Percentiles rank a stretch among this genome's conserved stretches.
Conservation (phyloP, 768 basidiomycete genomes). For the Panaeolus papilionaceus region DNA sequence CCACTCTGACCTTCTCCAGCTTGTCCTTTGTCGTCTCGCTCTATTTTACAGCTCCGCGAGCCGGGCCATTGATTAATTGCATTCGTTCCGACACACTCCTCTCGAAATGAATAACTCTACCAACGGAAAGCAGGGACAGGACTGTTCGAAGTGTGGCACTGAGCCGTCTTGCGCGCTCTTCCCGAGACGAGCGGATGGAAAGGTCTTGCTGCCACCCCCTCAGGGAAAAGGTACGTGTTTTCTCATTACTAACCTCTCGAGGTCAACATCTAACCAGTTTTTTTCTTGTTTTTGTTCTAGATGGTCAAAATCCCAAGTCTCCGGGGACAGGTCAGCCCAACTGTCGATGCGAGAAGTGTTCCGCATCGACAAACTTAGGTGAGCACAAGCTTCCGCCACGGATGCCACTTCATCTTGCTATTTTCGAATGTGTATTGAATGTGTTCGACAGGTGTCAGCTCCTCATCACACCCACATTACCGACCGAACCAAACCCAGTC, state of each 20-base stretch:
- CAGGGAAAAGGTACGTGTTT: neutral
- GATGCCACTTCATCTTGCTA: neutral
- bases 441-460: conserved; percentile 7
- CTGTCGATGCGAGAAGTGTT: conserved; percentile 2
- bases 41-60: neutral
- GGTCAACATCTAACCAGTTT: neutral
- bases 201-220: conserved; percentile 1
- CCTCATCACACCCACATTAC: conserved; percentile 13
- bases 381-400: neutral
- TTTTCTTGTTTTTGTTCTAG: neutral
- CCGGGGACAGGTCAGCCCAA: neutral
- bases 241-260: neutral
- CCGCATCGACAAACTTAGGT: neutral
- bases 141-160: conserved; percentile 8
- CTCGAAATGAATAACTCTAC: neutral
- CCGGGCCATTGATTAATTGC: neutral
- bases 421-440: neutral
- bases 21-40: neutral
- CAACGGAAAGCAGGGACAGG: conserved; percentile 1
- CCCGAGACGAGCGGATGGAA: conserved; percentile 7
- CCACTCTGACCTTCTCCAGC: neutral
- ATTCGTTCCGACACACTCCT: neutral
- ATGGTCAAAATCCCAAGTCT: conserved; percentile 2
- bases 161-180: conserved; percentile 9
- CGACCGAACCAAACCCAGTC: neutral